Conservation (phyloP, 2,329 filamentous ascomycete species). For the Paracoccidioides brasiliensis region DNA sequence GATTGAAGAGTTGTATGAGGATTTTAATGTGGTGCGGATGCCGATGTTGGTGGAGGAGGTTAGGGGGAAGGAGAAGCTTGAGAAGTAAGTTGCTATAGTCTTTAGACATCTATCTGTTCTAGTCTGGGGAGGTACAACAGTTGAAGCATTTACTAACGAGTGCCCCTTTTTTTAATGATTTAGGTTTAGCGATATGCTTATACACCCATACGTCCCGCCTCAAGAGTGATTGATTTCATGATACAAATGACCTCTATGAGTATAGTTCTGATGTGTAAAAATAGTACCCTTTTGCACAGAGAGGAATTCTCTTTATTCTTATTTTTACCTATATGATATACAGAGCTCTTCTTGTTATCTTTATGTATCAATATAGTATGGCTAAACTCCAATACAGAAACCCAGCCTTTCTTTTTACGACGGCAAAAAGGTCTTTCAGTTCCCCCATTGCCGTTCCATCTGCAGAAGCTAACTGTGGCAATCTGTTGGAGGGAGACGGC, state of each 20-base stretch:
- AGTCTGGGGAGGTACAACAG: background rate
- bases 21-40: conserved; percentile 99
- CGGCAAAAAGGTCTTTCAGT: too few relatives aligned
- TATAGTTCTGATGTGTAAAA: conserved; percentile 22
- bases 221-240: conserved; percentile 16
- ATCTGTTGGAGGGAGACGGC: too few relatives aligned
- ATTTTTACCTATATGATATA: too few relatives aligned
- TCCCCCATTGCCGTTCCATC: too few relatives aligned
- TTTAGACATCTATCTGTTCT: too few relatives aligned
- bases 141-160: background rate
- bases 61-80: conserved; percentile 82
- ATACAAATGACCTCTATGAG: background rate
- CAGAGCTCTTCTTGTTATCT: too few relatives aligned
- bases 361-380: too few relatives aligned
- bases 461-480: too few relatives aligned
- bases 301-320: too few relatives aligned
- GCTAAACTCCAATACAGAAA: too few relatives aligned
- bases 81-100: conserved; percentile 44
- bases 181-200: conserved; percentile 39
- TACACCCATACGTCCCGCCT: conserved; percentile 36
- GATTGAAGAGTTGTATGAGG: conserved; percentile 95
- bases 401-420: too few relatives aligned
- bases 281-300: conserved; percentile 13
- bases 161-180: conserved; percentile 4
- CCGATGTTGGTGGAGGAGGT: conserved; percentile 91